These are phyloP conservation scores for Phoenix dactylifera DNA, from an alignment of 176 grass and related monocot species.

Conservation along the genomic window DNA sequence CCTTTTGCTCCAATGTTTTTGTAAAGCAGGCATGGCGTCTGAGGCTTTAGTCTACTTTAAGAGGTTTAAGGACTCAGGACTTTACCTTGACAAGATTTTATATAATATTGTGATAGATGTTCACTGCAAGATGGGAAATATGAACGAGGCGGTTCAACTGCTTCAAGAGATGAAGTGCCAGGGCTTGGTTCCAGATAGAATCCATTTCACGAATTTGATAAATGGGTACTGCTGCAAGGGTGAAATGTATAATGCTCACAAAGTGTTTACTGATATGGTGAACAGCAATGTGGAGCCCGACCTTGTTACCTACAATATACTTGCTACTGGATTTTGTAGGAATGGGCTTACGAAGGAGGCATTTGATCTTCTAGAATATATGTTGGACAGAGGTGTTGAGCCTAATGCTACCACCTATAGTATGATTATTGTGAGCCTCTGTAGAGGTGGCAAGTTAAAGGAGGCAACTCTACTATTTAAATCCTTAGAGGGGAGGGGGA, in stretches of 20 bases:
- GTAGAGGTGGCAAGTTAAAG: conserved; percentile 49
- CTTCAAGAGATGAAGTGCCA: conserved; percentile 53
- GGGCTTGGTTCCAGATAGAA: conserved; percentile 50
- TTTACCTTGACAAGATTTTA: conserved; percentile 43
- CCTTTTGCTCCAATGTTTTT: conserved; percentile 45
- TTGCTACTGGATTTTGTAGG: conserved; percentile 46
- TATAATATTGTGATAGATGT: conserved; percentile 61
- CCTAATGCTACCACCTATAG: conserved; percentile 46
- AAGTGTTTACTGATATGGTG: conserved; percentile 54
- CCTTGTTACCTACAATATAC: conserved; percentile 50
- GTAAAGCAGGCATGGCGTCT: conserved; percentile 36
- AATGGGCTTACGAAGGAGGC: conserved; percentile 46
- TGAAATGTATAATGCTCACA: conserved; percentile 45
- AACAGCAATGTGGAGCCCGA: conserved; percentile 58
- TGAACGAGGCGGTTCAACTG: conserved; percentile 46
- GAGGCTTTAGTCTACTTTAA: conserved; percentile 40
- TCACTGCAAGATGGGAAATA: conserved; percentile 44
- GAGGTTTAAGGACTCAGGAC: conserved; percentile 45
- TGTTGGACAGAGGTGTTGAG: conserved; percentile 49
- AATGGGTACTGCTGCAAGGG: conserved; percentile 57
- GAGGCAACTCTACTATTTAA: conserved; percentile 67
- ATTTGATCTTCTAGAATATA: conserved; percentile 56
- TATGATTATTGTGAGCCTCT: conserved; percentile 54
- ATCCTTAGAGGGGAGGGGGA: conserved; percentile 29
- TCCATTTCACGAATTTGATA: conserved; percentile 76